Conservation (phyloP, 176 grass and related monocot genomes). For the Carex pumila region DNA sequence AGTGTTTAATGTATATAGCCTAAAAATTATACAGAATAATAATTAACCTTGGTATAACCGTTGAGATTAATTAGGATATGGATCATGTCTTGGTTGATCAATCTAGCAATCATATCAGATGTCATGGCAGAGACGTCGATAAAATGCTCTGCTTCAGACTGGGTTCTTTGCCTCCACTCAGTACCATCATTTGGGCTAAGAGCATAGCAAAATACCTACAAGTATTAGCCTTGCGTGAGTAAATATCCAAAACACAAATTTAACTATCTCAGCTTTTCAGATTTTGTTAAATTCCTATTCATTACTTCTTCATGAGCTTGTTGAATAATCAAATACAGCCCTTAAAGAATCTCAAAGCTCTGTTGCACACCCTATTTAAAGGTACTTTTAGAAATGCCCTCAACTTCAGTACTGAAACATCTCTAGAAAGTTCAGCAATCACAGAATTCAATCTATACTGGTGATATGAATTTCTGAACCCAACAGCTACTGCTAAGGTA, state of each 20-base stretch:
- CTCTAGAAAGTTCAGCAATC: slow-evolving; percentile 9
- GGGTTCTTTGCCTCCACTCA: slow-evolving; percentile 82
- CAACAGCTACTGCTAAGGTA: neutral
- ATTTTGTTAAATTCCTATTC: neutral
- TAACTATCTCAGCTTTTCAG: neutral
- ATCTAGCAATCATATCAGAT: slow-evolving; percentile 64
- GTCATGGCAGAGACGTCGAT: slow-evolving; percentile 75
- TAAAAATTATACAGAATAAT: neutral
- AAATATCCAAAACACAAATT: neutral
- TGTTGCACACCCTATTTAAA: neutral
- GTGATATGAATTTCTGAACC: neutral
- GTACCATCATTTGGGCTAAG: slow-evolving; percentile 87
- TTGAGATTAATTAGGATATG: slow-evolving; percentile 92
- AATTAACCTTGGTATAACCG: slow-evolving; percentile 81
- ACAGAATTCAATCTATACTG: neutral
- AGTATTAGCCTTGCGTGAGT: neutral
- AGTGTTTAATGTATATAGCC: neutral
- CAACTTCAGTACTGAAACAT: neutral
- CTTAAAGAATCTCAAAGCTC: neutral
- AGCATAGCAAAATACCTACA: slow-evolving; percentile 85
- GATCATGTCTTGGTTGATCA: slow-evolving; percentile 81
- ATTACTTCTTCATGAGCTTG: neutral
- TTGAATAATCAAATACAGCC: neutral
- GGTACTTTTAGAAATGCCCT: neutral
- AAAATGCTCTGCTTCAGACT: slow-evolving; percentile 85